A percentile compares a stretch with the other conserved stretches of the same genome.
Evolutionary conservation across 495 filamentous ascomycete genomes (phyloP).

Genomic region (Aspergillus olivimuriae): DNA sequence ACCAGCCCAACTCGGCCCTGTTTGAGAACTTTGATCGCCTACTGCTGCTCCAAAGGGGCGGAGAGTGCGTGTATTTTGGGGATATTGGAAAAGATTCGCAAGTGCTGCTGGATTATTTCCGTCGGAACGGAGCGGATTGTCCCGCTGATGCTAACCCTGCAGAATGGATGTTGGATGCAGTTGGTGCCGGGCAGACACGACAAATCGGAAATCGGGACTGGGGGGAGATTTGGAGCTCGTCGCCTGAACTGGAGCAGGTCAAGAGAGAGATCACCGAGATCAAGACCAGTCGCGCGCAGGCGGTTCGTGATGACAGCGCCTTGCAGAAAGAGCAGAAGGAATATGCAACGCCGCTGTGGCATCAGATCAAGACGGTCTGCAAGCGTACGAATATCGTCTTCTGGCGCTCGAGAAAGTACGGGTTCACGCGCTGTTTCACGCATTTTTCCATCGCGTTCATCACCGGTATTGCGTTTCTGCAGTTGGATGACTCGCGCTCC

Average conservation of each 20-base stretch:
- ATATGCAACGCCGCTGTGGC: constrained; percentile 66
- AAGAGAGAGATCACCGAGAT: constrained; percentile 63
- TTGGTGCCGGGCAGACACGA: constrained; percentile 70
- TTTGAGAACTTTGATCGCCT: constrained; percentile 77
- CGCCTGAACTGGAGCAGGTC: constrained; percentile 58
- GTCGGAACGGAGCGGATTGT: constrained; percentile 40
- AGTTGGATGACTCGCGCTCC: constrained; percentile 59
- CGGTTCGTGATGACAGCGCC: constrained; percentile 32
- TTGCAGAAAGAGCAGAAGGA: constrained; percentile 46
- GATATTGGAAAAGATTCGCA: constrained; percentile 52
- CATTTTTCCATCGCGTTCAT: constrained; percentile 66
- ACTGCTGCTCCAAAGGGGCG: constrained; percentile 58
- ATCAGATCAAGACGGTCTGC: constrained; percentile 63
- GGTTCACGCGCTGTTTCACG: constrained; percentile 71
- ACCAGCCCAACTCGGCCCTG: constrained; percentile 80
- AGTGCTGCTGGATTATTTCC: constrained; percentile 46
- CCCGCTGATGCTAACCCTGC: constrained; percentile 64
- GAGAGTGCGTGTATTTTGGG: constrained; percentile 61
- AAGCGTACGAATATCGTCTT: constrained; percentile 59
- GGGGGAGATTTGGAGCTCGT: constrained; percentile 71
- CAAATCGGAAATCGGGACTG: constrained; percentile 70
- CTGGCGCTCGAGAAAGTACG: constrained; percentile 72
- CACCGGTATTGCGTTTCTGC: constrained; percentile 66
- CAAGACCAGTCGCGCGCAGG: constrained; percentile 51
- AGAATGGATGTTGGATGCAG: constrained; percentile 83